Conservation (phyloP, 768 basidiomycete genomes). For the Pisolithus orientalis region DNA sequence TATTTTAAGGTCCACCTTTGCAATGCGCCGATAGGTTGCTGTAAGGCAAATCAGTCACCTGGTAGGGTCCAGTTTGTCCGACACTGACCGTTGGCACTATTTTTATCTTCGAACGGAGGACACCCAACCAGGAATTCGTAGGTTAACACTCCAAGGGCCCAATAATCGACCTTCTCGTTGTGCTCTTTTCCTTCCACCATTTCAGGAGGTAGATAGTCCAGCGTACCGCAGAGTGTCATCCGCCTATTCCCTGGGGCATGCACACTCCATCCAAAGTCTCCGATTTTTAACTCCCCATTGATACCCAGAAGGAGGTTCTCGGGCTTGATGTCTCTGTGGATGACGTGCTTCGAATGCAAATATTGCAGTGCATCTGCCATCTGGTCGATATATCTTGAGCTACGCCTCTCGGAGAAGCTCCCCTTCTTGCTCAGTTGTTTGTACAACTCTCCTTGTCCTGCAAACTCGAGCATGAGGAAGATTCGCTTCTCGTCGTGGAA, state of each 20-base stretch:
- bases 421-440: constrained; percentile 87
- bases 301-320: constrained; percentile 93
- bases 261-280: constrained; percentile 97
- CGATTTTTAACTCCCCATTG: constrained; percentile 96
- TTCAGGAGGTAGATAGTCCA: constrained; percentile 97
- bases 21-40: constrained; percentile 91
- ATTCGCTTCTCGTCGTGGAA: constrained; percentile 98
- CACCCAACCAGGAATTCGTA: constrained; percentile 91
- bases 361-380: constrained; percentile 96
- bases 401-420: constrained; percentile 82
- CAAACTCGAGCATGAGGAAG: constrained; percentile 97
- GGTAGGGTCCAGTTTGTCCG: neutral
- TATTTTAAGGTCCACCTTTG: constrained; percentile 70
- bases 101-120: constrained; percentile 82
- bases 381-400: constrained; percentile 89
- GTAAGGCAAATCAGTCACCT: constrained; percentile 4
- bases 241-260: constrained; percentile 90
- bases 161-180: constrained; percentile 86
- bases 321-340: constrained; percentile 98
- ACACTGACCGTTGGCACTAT: constrained; percentile 63
- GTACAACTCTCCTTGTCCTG: constrained; percentile 94
- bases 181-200: constrained; percentile 95
- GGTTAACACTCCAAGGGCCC: constrained; percentile 94
- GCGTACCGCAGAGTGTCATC: constrained; percentile 88
- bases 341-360: constrained; percentile 93